These are phyloP conservation scores for Candida labiduridarum DNA, from an alignment of 1,139 yeast genomes.

Conservation along the genomic window DNA sequence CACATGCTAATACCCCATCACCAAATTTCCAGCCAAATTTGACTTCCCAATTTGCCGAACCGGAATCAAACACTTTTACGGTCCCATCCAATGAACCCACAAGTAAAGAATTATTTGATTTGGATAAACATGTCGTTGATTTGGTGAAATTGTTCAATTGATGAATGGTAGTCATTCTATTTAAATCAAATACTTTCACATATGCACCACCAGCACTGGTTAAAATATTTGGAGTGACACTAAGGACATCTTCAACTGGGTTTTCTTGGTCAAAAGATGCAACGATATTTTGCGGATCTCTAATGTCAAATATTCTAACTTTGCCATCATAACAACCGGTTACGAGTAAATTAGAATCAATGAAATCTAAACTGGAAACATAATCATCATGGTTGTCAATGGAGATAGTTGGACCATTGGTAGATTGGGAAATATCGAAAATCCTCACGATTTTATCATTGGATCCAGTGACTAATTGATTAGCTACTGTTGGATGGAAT, in stretches of 20 bases:
- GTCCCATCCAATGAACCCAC: constrained; percentile 98
- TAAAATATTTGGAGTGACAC: constrained; percentile 76
- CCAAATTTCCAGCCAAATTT: constrained; percentile 98
- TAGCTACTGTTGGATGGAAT: constrained; percentile 74
- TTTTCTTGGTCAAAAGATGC: constrained; percentile 40
- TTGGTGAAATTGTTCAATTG: constrained; percentile 84
- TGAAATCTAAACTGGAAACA: constrained; percentile 77
- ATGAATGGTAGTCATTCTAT: constrained; percentile 67
- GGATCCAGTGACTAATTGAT: constrained; percentile 82
- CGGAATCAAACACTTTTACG: constrained; percentile 87
- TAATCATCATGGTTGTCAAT: constrained; percentile 81
- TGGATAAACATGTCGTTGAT: constrained; percentile 82
- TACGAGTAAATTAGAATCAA: constrained; percentile 72
- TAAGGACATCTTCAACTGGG: constrained; percentile 87
- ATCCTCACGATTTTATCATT: constrained; percentile 87
- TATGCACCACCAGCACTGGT: constrained; percentile 87
- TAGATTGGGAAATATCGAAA: constrained; percentile 84
- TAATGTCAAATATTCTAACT: constrained; percentile 83
- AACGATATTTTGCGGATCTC: constrained; percentile 42
- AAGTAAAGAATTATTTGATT: constrained; percentile 71
- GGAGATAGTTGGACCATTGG: constrained; percentile 61
- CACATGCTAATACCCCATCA: constrained; percentile 81
- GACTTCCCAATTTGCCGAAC: constrained; percentile 77
- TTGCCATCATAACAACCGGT: constrained; percentile 94
- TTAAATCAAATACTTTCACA: constrained; percentile 89